Conservation (phyloP, 1,139 yeast genomes). For the Pichia sp. region DNA sequence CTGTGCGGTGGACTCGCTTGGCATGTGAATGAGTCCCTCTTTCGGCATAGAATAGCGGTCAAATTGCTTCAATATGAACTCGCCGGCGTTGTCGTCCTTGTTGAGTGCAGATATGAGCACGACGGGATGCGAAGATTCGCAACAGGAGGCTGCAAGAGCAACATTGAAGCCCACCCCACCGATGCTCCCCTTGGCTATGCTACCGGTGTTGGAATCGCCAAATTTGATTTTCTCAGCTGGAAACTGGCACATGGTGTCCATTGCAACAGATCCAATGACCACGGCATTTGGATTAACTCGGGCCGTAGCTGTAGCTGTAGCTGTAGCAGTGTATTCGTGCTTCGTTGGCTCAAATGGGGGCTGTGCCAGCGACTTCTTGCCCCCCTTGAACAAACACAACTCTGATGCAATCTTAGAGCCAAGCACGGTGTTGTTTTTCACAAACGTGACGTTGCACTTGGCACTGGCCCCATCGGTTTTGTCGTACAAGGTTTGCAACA, state of each 20-base stretch:
- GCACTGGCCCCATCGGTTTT: constrained; percentile 69
- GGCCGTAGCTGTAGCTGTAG: background rate
- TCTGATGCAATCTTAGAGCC: constrained; percentile 66
- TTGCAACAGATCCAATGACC: constrained; percentile 72
- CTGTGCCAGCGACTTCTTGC: constrained; percentile 11
- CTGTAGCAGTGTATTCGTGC: background rate
- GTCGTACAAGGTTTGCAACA: constrained; percentile 59
- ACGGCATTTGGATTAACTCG: constrained; percentile 28
- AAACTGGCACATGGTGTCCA: constrained; percentile 59
- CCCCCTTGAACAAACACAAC: constrained; percentile 39
- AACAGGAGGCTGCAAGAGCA: constrained; percentile 44
- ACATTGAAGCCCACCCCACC: constrained; percentile 89
- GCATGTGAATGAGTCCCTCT: constrained; percentile 21
- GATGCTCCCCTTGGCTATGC: constrained; percentile 43
- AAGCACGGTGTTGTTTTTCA: constrained; percentile 65
- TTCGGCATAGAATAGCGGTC: constrained; percentile 19
- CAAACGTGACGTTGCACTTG: constrained; percentile 68
- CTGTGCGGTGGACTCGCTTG: constrained; percentile 51
- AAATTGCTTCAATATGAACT: constrained; percentile 35
- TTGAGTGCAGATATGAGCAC: constrained; percentile 55
- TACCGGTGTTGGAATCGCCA: constrained; percentile 74
- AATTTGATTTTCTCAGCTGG: constrained; percentile 31
- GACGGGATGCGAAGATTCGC: constrained; percentile 19
- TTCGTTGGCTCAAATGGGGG: background rate
- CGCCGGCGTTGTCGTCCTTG: constrained; percentile 55